Conservation (phyloP, 441 rosid genomes). For the Corymbia calophylla region DNA sequence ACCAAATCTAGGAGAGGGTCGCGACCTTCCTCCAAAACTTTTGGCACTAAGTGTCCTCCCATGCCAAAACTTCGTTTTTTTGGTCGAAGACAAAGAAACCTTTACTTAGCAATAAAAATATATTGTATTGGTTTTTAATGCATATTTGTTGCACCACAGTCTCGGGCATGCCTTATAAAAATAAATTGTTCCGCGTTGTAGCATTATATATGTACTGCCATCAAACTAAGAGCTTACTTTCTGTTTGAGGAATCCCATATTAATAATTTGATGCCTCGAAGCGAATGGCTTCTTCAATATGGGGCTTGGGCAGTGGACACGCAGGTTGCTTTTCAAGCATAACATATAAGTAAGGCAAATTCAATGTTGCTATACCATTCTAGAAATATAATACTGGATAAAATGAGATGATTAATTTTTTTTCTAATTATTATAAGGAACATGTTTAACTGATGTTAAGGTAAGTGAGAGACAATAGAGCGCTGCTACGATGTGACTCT, state of each 20-base stretch:
- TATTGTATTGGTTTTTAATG: too few relatives aligned
- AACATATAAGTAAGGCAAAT: not conserved
- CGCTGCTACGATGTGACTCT: not conserved
- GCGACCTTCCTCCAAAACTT: too few relatives aligned
- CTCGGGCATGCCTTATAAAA: too few relatives aligned
- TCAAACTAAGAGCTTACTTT: not conserved
- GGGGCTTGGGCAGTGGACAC: not conserved
- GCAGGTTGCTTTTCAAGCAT: not conserved
- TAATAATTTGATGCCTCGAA: not conserved
- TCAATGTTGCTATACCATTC: not conserved
- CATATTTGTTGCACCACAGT: too few relatives aligned
- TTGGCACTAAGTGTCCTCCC: too few relatives aligned
- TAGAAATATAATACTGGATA: not conserved
- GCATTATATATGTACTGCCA: not conserved
- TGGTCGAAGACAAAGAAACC: too few relatives aligned
- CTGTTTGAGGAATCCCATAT: not conserved
- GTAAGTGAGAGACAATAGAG: not conserved
- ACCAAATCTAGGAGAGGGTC: too few relatives aligned
- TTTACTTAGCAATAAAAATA: not conserved
- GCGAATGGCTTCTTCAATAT: not conserved
- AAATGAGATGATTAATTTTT: not conserved
- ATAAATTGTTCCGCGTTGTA: not conserved
- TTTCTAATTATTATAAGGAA: not conserved
- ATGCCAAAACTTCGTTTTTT: not conserved
- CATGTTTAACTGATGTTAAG: not conserved